A percentile compares a stretch with the other conserved stretches of the same genome.
Evolutionary conservation across 345 rosid species (phyloP).

Genomic region (Acer campestre): DNA sequence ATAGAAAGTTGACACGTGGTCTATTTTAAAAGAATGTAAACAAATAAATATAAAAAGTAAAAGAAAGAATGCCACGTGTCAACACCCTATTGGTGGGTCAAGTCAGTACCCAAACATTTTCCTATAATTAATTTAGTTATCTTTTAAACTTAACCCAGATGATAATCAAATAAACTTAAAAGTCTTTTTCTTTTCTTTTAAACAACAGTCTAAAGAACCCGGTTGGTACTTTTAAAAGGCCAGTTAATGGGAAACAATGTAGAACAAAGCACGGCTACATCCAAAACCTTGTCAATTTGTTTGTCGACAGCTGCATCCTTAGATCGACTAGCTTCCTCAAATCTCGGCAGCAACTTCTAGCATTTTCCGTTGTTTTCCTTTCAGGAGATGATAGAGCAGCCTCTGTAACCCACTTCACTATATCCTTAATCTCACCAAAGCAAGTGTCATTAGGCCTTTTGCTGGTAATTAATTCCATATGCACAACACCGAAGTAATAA

Average conservation of each 20-base stretch:
- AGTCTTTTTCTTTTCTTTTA: no score
- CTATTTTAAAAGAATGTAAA: no score
- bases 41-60: no score
- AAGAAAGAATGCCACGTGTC: no score
- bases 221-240: constrained; percentile 38
- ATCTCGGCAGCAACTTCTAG: neutral
- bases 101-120: no score
- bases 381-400: constrained; percentile 25
- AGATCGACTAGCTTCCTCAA: constrained; percentile 48
- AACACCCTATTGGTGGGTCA: no score
- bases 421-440: constrained; percentile 56
- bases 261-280: constrained; percentile 60
- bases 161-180: no score
- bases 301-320: constrained; percentile 38
- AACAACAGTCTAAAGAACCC: no score
- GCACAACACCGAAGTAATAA: constrained; percentile 67
- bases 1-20: no score
- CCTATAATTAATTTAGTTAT: no score
- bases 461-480: constrained; percentile 63
- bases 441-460: constrained; percentile 62
- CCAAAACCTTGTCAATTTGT: constrained; percentile 51
- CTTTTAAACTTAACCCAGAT: no score
- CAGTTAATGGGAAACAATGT: constrained; percentile 50
- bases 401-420: constrained; percentile 61
- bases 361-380: neutral